Evolutionary conservation across 75 land plant genomes (phyloP).

Genomic region (Picea glauca): DNA sequence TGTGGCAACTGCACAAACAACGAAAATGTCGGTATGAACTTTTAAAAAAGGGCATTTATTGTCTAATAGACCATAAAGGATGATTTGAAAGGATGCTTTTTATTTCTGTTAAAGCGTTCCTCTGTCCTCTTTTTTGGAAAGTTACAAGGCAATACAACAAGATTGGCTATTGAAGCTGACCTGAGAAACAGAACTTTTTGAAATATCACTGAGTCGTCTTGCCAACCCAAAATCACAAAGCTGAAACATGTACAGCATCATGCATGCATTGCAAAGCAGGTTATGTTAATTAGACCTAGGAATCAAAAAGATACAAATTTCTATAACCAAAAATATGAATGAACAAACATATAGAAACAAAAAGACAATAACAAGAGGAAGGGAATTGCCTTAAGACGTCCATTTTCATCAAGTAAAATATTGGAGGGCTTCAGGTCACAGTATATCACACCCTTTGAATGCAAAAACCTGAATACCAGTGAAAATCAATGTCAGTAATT

Average conservation of each 20-base stretch:
- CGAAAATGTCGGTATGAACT: not conserved
- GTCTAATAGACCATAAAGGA: not conserved
- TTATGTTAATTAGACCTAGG: not conserved
- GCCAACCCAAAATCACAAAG: slow-evolving; percentile 98
- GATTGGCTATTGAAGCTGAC: slow-evolving; percentile 21
- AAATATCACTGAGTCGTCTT: slow-evolving; percentile 79
- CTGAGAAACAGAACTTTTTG: slow-evolving; percentile 68
- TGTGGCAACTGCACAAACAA: slow-evolving; percentile 65
- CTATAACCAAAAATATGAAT: not conserved
- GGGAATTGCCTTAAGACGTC: slow-evolving; percentile 77
- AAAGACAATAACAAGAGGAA: not conserved
- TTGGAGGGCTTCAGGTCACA: slow-evolving; percentile 99
- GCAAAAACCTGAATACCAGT: slow-evolving; percentile 66
- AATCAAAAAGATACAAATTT: not conserved
- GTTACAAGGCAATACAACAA: not conserved
- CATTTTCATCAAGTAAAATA: slow-evolving; percentile 94
- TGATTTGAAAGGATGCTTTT: not conserved
- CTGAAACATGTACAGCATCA: slow-evolving; percentile 37
- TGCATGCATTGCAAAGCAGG: not conserved
- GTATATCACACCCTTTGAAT: slow-evolving; percentile 94
- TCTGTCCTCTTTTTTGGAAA: not conserved
- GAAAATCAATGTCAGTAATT: not conserved
- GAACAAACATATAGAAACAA: not conserved
- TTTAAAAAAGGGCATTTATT: too few species aligned
- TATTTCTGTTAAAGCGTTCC: not conserved